A percentile compares a stretch with the other conserved stretches of the same genome.
Evolutionary conservation across 1,284 basidiomycete species (phyloP).

Genomic region (Xerocomus minutiporus): DNA sequence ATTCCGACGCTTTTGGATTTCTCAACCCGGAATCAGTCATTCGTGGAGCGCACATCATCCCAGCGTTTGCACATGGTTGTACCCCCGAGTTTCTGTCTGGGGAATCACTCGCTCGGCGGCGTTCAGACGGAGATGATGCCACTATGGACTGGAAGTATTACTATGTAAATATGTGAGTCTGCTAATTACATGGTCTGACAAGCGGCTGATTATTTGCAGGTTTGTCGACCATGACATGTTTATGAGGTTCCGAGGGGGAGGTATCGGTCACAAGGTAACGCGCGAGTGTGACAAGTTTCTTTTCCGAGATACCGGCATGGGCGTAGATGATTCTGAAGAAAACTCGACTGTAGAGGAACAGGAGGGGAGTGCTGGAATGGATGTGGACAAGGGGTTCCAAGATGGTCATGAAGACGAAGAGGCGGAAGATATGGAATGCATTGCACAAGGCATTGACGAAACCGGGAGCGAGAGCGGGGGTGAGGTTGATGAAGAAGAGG

Average conservation of each 20-base stretch:
- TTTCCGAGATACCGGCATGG: not conserved
- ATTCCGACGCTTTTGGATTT: conserved; percentile 2
- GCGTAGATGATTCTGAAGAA: not conserved
- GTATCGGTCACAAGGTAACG: not conserved
- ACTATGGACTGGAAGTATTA: not conserved
- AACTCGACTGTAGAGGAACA: not conserved
- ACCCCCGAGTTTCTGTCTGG: too few species aligned
- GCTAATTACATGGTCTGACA: too few species aligned
- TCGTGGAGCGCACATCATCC: not conserved
- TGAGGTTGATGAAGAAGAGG: too few species aligned
- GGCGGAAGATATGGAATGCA: too few species aligned
- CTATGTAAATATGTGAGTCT: conserved; percentile 3
- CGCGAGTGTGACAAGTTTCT: not conserved
- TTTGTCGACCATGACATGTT: conserved; percentile 5
- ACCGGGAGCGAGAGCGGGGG: too few species aligned
- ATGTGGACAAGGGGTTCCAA: too few species aligned
- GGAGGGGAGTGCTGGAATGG: too few species aligned
- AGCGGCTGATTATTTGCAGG: not conserved
- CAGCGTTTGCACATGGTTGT: not conserved
- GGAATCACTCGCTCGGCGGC: too few species aligned
- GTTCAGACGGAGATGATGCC: too few species aligned
- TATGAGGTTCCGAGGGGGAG: conserved; percentile 1
- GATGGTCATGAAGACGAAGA: too few species aligned
- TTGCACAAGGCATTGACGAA: too few species aligned
- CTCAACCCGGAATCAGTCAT: not conserved